Conservation (phyloP, 331 rosid species). For the Quercus lobata region DNA sequence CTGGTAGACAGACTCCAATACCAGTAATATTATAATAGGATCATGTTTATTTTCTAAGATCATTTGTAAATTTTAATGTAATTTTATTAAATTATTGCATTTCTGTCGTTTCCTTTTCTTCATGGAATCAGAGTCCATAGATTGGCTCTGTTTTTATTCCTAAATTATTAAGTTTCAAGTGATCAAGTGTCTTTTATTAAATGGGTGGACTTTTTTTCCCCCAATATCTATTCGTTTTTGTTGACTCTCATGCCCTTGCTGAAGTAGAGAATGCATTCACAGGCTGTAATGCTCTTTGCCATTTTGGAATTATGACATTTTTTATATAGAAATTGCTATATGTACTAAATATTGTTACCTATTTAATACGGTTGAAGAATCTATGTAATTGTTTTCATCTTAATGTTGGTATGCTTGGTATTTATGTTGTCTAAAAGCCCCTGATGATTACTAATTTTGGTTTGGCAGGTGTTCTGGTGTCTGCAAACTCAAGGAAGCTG, state of each 20-base stretch:
- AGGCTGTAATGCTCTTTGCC: background rate
- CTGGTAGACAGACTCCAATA: background rate
- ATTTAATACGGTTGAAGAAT: background rate
- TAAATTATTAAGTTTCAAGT: background rate
- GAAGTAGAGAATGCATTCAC: background rate
- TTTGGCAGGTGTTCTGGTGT: slow-evolving; percentile 28
- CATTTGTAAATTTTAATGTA: background rate
- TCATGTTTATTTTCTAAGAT: background rate
- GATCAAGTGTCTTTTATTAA: background rate
- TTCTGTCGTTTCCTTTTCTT: too few species aligned
- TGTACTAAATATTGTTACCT: background rate
- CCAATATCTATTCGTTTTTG: background rate
- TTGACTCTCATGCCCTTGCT: background rate
- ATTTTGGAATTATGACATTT: background rate
- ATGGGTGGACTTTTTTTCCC: background rate
- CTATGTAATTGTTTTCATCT: background rate
- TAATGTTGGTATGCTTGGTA: background rate
- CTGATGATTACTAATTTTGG: slow-evolving; percentile 1
- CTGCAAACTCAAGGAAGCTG: slow-evolving; percentile 22
- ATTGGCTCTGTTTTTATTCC: background rate
- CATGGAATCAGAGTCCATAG: background rate
- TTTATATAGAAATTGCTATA: background rate
- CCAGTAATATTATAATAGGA: background rate
- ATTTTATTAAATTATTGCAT: too few species aligned
- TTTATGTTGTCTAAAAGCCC: background rate